Evolutionary conservation across 2,329 filamentous ascomycete species (phyloP).

Genomic region (Sporothrix sp.): DNA sequence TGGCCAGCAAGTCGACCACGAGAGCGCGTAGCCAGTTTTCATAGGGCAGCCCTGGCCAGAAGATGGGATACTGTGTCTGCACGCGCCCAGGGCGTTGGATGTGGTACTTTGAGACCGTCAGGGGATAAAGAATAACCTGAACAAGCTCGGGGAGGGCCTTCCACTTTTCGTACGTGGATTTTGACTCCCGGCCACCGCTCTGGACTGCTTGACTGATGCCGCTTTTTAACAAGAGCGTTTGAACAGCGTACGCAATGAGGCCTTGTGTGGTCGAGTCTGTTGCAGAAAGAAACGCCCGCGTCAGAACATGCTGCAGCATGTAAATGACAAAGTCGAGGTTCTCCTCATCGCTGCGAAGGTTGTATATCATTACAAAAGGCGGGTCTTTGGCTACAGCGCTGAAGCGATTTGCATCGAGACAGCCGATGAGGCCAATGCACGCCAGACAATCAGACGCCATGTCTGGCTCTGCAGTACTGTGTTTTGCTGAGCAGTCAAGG

Average conservation of each 20-base stretch:
- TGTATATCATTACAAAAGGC: constrained; percentile 77
- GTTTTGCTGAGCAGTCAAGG: constrained; percentile 76
- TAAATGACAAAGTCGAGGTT: constrained; percentile 79
- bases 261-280: constrained; percentile 82
- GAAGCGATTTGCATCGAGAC: constrained; percentile 80
- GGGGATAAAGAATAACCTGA: constrained; percentile 76
- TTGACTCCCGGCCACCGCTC: constrained; percentile 30
- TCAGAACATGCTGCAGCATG: constrained; percentile 75
- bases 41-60: constrained; percentile 57
- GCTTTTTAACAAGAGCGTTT: constrained; percentile 73
- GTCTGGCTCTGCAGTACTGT: constrained; percentile 55
- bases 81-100: constrained; percentile 53
- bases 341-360: constrained; percentile 71
- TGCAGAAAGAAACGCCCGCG: constrained; percentile 83
- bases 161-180: constrained; percentile 64
- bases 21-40: constrained; percentile 73
- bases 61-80: constrained; percentile 66
- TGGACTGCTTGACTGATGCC: constrained; percentile 53
- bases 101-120: constrained; percentile 73
- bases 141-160: constrained; percentile 64
- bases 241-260: constrained; percentile 89
- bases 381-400: constrained; percentile 69
- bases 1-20: constrained; percentile 71
- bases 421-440: constrained; percentile 81
- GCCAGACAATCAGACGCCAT: constrained; percentile 67